Evolutionary conservation across 1,284 basidiomycete species (phyloP).

Genomic region (Ganoderma multipileum): DNA sequence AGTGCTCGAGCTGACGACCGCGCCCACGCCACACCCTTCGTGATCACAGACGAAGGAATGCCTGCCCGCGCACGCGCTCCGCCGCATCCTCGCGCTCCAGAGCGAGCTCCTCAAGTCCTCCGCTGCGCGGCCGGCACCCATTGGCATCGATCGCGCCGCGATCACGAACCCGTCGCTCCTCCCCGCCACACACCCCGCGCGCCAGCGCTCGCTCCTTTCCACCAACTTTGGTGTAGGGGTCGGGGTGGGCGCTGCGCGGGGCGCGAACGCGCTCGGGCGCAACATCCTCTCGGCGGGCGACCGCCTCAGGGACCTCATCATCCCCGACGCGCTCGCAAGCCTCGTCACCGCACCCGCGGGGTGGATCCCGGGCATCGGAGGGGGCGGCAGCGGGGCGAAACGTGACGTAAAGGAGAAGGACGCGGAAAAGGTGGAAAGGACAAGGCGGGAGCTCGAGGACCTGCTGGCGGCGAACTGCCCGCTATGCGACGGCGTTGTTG

Average conservation of each 20-base stretch:
- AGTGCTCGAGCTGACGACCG: neutral
- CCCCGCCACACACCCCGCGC: constrained; percentile 35
- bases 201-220: constrained; percentile 74
- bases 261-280: constrained; percentile 73
- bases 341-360: constrained; percentile 68
- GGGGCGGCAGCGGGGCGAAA: constrained; percentile 42
- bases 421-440: constrained; percentile 66
- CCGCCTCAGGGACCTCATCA: constrained; percentile 86
- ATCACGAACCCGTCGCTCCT: constrained; percentile 42
- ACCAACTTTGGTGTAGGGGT: constrained; percentile 67
- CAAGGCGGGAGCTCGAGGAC: constrained; percentile 86
- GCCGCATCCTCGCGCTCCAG: constrained; percentile 86
- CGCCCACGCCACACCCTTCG: constrained; percentile 1
- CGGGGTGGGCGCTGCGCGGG: constrained; percentile 54
- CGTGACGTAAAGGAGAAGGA: constrained; percentile 58
- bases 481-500: constrained; percentile 88
- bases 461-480: constrained; percentile 89
- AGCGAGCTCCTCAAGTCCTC: constrained; percentile 75
- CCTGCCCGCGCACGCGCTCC: constrained; percentile 79
- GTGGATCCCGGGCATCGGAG: constrained; percentile 70
- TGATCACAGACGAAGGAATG: constrained; percentile 84
- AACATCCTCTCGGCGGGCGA: constrained; percentile 90
- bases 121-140: constrained; percentile 14
- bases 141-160: constrained; percentile 42
- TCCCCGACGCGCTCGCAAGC: constrained; percentile 88